These are phyloP conservation scores for Eimeria praecox DNA, from an alignment of 169 alveolate genomes.

Conservation along the genomic window DNA sequence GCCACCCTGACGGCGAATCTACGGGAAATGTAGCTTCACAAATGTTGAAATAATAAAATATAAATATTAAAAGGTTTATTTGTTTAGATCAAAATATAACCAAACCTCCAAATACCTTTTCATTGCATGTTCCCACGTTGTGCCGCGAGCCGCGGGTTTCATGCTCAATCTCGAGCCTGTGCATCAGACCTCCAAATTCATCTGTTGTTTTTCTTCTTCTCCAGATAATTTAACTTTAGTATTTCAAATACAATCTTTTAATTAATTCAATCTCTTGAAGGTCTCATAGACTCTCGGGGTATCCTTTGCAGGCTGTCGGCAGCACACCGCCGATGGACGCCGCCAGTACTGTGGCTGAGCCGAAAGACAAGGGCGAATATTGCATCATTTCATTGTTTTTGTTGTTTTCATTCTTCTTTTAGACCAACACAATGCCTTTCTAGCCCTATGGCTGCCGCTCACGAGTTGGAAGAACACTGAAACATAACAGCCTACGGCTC, in stretches of 20 bases:
- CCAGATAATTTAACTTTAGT: neutral
- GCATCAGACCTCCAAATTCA: neutral
- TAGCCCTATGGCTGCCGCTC: neutral
- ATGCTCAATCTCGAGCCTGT: neutral
- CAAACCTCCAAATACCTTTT: neutral
- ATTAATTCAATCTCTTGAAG: neutral
- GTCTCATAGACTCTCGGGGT: neutral
- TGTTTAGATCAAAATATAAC: neutral
- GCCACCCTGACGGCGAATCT: neutral
- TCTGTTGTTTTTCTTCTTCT: neutral
- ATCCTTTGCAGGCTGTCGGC: neutral
- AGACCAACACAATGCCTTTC: neutral
- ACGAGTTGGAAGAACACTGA: neutral
- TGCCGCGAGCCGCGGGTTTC: neutral
- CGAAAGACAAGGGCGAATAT: neutral
- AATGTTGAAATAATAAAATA: neutral
- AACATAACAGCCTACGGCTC: neutral
- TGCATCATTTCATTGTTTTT: neutral
- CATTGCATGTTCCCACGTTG: neutral
- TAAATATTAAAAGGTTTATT: neutral
- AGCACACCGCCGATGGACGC: neutral
- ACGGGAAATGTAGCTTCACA: neutral
- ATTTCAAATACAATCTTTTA: neutral
- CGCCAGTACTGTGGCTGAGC: neutral
- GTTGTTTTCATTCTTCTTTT: neutral